These are phyloP conservation scores for Thielaviopsis euricoi DNA, from an alignment of 2,329 filamentous ascomycete species.

Conservation along the genomic window DNA sequence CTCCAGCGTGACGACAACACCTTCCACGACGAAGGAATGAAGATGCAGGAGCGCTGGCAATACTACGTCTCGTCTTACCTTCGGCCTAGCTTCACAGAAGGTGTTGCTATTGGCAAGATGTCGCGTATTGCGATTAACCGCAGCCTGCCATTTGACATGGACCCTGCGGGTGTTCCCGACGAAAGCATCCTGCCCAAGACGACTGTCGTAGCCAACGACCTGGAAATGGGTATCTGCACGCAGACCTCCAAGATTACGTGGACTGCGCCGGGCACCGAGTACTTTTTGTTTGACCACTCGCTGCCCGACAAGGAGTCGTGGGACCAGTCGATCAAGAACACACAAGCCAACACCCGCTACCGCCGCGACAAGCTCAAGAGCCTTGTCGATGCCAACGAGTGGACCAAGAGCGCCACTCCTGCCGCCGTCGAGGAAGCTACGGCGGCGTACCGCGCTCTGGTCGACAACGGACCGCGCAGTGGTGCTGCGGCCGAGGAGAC, in stretches of 20 bases:
- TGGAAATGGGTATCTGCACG: conserved; percentile 58
- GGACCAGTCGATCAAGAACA: conserved; percentile 28
- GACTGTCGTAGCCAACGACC: conserved; percentile 46
- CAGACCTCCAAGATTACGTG: conserved; percentile 70
- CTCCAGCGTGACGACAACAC: conserved; percentile 54
- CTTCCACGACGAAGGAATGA: conserved; percentile 78
- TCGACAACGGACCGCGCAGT: conserved; percentile 26
- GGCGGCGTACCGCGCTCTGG: conserved; percentile 41
- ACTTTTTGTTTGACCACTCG: conserved; percentile 53
- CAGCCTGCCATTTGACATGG: conserved; percentile 49
- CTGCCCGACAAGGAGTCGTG: conserved; percentile 52
- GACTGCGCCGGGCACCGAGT: conserved; percentile 53
- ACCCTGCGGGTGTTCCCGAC: conserved; percentile 28
- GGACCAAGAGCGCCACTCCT: conserved; percentile 64
- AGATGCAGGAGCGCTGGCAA: conserved; percentile 70
- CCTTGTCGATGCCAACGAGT: conserved; percentile 64
- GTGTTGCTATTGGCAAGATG: conserved; percentile 47
- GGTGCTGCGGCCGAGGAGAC: neutral
- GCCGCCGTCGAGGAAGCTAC: conserved; percentile 62
- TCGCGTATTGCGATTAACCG: conserved; percentile 54
- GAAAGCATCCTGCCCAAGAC: conserved; percentile 45
- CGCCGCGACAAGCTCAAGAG: conserved; percentile 59
- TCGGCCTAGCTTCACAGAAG: conserved; percentile 75
- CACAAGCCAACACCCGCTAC: conserved; percentile 41
- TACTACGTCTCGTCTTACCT: conserved; percentile 92